A percentile compares a stretch with the other conserved stretches of the same genome.
Conservation (phyloP, 345 rosid species). For the Arabidopsis suecica region DNA sequence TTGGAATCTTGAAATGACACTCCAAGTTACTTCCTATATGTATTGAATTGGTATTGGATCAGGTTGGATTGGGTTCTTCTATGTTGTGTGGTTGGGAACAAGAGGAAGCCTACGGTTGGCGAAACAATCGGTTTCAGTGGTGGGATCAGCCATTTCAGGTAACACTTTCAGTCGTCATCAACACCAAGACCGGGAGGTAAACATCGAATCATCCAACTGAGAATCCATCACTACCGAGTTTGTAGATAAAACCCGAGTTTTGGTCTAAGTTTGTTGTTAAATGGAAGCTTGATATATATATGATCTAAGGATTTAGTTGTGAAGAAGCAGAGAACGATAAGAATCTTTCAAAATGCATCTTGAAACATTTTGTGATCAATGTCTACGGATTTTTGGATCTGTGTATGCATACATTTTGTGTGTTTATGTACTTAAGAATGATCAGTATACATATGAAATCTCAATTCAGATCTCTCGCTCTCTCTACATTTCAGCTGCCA, state of each 20-base stretch:
- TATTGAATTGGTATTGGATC: conserved; percentile 45
- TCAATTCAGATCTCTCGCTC: conserved; percentile 24
- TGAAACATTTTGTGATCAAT: conserved; percentile 23
- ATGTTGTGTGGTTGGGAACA: conserved; percentile 68
- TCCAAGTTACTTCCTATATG: conserved; percentile 14
- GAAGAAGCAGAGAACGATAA: conserved; percentile 27
- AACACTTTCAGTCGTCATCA: conserved; percentile 49
- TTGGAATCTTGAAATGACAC: conserved; percentile 21
- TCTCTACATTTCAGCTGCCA: not conserved
- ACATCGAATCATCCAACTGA: conserved; percentile 25
- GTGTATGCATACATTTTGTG: conserved; percentile 27
- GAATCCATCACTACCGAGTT: conserved; percentile 11
- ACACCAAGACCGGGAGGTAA: conserved; percentile 36
- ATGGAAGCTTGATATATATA: conserved; percentile 10
- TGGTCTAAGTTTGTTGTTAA: conserved; percentile 31
- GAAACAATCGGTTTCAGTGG: conserved; percentile 58
- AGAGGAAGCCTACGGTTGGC: conserved; percentile 65
- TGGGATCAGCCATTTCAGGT: conserved; percentile 70
- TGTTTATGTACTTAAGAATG: conserved; percentile 31
- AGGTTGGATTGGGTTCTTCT: conserved; percentile 95
- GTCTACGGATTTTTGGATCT: not conserved
- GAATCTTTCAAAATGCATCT: not conserved
- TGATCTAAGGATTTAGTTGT: conserved; percentile 14
- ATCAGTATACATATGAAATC: conserved; percentile 19
- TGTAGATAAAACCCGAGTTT: conserved; percentile 36